A percentile compares a stretch with the other conserved stretches of the same genome.
phyloP scores from a whole-genome alignment of 495 filamentous ascomycete genomes.

The Neurospora terricola region DNA sequence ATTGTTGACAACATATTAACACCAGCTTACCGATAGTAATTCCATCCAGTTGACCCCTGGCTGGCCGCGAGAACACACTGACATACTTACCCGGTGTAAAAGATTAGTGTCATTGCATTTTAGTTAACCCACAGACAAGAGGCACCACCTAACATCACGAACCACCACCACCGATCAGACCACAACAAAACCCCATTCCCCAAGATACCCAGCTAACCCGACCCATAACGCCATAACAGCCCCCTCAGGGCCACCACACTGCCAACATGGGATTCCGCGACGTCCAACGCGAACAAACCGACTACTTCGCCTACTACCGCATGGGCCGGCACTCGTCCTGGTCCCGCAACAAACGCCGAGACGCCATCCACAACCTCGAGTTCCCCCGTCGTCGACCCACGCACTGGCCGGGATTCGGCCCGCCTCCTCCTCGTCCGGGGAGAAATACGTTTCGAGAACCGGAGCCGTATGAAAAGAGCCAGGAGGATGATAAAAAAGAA shows the following conservation, averaged over 20 bases:
- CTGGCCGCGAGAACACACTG: background rate
- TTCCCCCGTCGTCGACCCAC: background rate
- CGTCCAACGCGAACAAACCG: background rate
- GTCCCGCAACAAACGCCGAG: background rate
- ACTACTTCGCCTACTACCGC: background rate
- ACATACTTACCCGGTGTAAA: background rate
- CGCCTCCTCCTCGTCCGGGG: background rate
- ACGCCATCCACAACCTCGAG: background rate
- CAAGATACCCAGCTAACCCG: background rate
- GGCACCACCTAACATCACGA: background rate
- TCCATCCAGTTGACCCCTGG: background rate
- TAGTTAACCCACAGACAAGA: background rate
- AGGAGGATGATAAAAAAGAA: background rate
- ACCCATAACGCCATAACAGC: background rate
- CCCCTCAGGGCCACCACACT: background rate
- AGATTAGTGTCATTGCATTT: background rate
- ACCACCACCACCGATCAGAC: no score
- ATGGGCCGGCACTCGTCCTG: background rate
- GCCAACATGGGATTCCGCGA: background rate
- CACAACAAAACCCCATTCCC: background rate
- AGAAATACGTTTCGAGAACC: background rate
- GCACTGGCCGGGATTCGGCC: background rate
- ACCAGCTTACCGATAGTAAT: background rate
- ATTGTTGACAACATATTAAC: background rate
- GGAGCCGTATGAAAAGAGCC: background rate